Conservation (phyloP, 2,329 filamentous ascomycete genomes). For the Neonectria ditissima region DNA sequence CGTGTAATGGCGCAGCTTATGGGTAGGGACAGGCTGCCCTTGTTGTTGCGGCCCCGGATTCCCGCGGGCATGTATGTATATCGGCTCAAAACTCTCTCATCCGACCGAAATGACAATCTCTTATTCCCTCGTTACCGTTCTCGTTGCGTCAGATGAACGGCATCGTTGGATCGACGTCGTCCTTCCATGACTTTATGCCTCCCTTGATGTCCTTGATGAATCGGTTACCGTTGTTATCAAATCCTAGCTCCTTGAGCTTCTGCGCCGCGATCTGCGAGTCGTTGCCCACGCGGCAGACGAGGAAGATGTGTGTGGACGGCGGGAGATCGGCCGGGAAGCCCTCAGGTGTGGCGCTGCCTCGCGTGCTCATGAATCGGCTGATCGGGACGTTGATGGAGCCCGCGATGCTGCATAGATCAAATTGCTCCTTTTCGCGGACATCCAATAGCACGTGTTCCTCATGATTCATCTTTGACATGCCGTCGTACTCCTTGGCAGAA, state of each 20-base stretch:
- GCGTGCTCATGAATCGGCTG: slow-evolving; percentile 67
- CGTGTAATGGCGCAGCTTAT: slow-evolving; percentile 42
- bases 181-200: slow-evolving; percentile 79
- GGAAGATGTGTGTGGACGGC: slow-evolving; percentile 69
- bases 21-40: slow-evolving; percentile 31
- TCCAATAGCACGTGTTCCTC: slow-evolving; percentile 75
- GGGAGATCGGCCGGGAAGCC: slow-evolving; percentile 57
- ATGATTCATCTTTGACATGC: slow-evolving; percentile 28
- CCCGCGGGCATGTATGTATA: slow-evolving; percentile 45
- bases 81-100: slow-evolving; percentile 43
- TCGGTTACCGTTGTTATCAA: slow-evolving; percentile 63
- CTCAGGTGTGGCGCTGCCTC: slow-evolving; percentile 44
- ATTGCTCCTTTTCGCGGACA: slow-evolving; percentile 87
- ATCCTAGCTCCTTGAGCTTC: slow-evolving; percentile 72
- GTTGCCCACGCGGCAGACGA: slow-evolving; percentile 81
- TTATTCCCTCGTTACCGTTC: slow-evolving; percentile 19
- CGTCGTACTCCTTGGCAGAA: slow-evolving; percentile 70
- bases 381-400: slow-evolving; percentile 79
- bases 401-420: slow-evolving; percentile 80
- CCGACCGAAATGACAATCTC: slow-evolving; percentile 29
- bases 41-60: slow-evolving; percentile 32
- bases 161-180: slow-evolving; percentile 70
- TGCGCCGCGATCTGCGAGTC: slow-evolving; percentile 79
- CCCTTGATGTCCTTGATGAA: slow-evolving; percentile 78
- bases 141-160: slow-evolving; percentile 61